Percentiles rank a stretch among this genome's conserved stretches.
These are phyloP conservation scores for Lasiodiplodia theobromae DNA, from an alignment of 2,329 filamentous ascomycete genomes.

Conservation along the genomic window DNA sequence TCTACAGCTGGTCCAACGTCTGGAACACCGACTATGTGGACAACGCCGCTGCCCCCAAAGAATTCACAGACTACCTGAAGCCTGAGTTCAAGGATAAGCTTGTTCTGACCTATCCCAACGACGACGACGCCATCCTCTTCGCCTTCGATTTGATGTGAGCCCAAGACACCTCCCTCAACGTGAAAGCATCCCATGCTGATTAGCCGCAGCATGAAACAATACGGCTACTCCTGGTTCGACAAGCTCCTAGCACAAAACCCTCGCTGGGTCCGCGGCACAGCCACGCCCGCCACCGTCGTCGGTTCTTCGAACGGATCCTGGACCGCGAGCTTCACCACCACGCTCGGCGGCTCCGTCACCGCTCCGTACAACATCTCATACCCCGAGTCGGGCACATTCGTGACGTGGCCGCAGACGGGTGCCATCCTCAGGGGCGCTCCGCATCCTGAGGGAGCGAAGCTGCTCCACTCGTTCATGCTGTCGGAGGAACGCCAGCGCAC, in stretches of 20 bases:
- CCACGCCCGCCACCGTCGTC: slow-evolving; percentile 51
- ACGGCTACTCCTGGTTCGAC: slow-evolving; percentile 58
- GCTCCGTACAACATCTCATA: slow-evolving; percentile 34
- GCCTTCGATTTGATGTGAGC: slow-evolving; percentile 56
- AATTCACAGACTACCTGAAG: slow-evolving; percentile 55
- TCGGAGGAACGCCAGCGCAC: slow-evolving; percentile 50
- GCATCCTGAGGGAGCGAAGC: slow-evolving; percentile 59
- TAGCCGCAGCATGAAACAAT: slow-evolving; percentile 42
- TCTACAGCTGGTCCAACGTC: slow-evolving; percentile 48
- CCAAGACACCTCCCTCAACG: slow-evolving; percentile 51
- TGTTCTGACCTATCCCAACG: slow-evolving; percentile 64
- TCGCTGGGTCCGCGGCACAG: slow-evolving; percentile 60
- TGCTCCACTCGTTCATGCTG: slow-evolving; percentile 58
- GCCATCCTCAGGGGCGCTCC: slow-evolving; percentile 59
- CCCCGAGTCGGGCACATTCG: slow-evolving; percentile 49
- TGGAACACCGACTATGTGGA: slow-evolving; percentile 47
- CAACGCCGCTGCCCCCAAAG: slow-evolving; percentile 39
- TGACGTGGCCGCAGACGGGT: slow-evolving; percentile 57
- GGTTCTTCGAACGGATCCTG: slow-evolving; percentile 36
- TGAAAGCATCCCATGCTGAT: slow-evolving; percentile 48
- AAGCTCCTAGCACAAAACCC: slow-evolving; percentile 57
- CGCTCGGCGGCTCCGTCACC: slow-evolving; percentile 10
- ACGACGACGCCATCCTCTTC: slow-evolving; percentile 63
- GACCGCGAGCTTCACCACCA: slow-evolving; percentile 34
- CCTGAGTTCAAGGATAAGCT: slow-evolving; percentile 63